These are phyloP conservation scores for Candida sp. DNA, from an alignment of 1,139 yeast species.

Conservation along the genomic window DNA sequence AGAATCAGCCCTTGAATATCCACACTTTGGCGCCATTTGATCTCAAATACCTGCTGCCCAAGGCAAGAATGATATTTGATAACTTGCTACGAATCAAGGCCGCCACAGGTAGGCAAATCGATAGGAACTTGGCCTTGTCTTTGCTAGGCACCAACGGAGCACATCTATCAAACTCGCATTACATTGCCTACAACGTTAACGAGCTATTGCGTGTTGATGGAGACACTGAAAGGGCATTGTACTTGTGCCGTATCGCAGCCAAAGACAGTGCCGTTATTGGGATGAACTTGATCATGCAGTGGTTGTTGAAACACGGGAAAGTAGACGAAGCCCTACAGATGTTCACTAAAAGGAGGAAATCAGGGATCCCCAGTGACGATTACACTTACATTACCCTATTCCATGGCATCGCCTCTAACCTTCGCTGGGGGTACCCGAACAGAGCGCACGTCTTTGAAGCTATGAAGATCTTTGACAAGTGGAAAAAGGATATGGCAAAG, in stretches of 20 bases:
- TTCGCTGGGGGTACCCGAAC: constrained; percentile 38
- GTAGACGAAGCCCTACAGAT: constrained; percentile 50
- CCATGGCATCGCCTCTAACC: constrained; percentile 54
- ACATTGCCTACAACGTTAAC: constrained; percentile 56
- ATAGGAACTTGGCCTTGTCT: constrained; percentile 49
- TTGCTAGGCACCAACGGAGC: constrained; percentile 61
- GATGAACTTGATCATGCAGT: constrained; percentile 60
- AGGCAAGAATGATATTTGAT: constrained; percentile 31
- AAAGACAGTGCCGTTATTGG: constrained; percentile 55
- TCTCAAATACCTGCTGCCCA: constrained; percentile 20
- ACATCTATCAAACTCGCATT: constrained; percentile 58
- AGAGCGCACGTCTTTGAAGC: constrained; percentile 24
- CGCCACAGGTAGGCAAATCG: constrained; percentile 30
- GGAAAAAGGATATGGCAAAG: constrained; percentile 13
- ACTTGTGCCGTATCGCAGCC: constrained; percentile 52
- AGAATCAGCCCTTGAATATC: constrained; percentile 17
- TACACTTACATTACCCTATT: constrained; percentile 61
- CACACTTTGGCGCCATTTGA: constrained; percentile 17
- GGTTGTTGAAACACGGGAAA: constrained; percentile 45
- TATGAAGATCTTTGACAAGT: constrained; percentile 24
- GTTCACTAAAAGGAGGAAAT: constrained; percentile 59
- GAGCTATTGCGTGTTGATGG: constrained; percentile 54
- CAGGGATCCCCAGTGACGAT: constrained; percentile 58
- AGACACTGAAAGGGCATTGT: constrained; percentile 52
- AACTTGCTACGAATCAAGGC: constrained; percentile 30